These are phyloP conservation scores for Fusarium temperatum DNA, from an alignment of 2,329 filamentous ascomycete genomes.

Conservation along the genomic window DNA sequence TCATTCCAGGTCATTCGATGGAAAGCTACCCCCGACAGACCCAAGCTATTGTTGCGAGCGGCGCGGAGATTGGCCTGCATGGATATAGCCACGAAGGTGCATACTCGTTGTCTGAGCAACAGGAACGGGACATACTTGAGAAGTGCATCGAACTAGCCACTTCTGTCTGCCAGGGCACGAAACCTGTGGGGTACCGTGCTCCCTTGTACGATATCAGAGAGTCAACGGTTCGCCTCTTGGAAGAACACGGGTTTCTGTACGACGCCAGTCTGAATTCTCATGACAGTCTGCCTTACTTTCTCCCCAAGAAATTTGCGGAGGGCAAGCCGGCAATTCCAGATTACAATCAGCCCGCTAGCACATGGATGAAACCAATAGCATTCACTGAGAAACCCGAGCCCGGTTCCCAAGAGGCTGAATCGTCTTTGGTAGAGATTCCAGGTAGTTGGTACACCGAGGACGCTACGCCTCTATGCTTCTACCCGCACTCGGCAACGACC, in stretches of 20 bases:
- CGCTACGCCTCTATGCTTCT: not conserved
- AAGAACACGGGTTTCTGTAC: not conserved
- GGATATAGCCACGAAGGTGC: not conserved
- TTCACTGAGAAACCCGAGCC: not conserved
- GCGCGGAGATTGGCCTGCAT: not conserved
- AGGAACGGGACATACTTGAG: not conserved
- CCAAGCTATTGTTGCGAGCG: not conserved
- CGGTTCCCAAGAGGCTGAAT: accelerated
- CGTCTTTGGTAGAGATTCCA: not conserved
- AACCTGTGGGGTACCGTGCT: not conserved
- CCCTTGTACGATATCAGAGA: not conserved
- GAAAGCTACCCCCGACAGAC: not conserved
- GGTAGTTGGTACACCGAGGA: conserved; percentile 2
- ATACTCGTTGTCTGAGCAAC: not conserved
- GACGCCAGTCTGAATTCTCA: not conserved
- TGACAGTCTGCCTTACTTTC: not conserved
- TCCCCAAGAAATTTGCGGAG: not conserved
- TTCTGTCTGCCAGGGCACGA: not conserved
- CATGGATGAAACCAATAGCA: not conserved
- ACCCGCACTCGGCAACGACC: not conserved
- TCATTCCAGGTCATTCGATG: not conserved
- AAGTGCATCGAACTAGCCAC: not conserved
- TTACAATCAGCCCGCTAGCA: not conserved
- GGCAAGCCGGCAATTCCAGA: not conserved
- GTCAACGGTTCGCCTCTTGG: accelerated